Evolutionary conservation across 225 moss, liverwort and hornwort genomes (phyloP), one percentile per base, ranked within the genome.

Genomic region (Physcomitrium patens): DNA sequence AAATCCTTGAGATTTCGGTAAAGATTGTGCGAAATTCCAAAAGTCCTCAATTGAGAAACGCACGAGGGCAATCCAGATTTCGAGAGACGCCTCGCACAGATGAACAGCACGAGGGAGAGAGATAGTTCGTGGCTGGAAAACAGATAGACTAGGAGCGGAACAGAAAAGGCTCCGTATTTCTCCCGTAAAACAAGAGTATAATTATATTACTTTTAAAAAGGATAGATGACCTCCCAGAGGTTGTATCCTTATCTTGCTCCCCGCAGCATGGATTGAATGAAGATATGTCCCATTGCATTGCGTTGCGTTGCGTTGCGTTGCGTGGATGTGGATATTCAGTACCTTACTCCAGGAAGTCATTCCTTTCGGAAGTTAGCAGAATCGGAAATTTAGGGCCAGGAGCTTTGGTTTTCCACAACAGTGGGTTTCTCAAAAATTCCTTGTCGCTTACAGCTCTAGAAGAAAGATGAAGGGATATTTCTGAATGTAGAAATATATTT

Each of bases 111-210:
- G 27, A 59, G 22, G n/a, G n/a, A 17, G 53, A 41, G 53, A 19
- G 60, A 23, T 0, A 23, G 50, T 67, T 42, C 5, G 18, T 43
- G 68, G 80, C 41, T 12, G 42, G 69, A 14, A 49, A 74, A 17
- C 77, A 74, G 84, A 80, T 84, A 77, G 84, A 74, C 42, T 20
- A 42, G 59, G 24, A 50, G 45, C 5, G 54, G 27, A 52, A 44
- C 12, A 28, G 2, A 6, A 8, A 0, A 8, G 23, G 41, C 0
- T 55, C 60, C 48, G 74, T 74, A 84, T 70, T 15, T 74, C 74
- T 73, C 80, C 84, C 74, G 77, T 80, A 77, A 18, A 0, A 0
- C 68, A 68, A 31, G 31, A 37, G 31, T 37, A 4, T 1, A 0
- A 0, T 10, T 73, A 19, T 5, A 3, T 16, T 10, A 1, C 3